phyloP scores from a whole-genome alignment of 345 rosid genomes.

The Sapria himalayana region DNA sequence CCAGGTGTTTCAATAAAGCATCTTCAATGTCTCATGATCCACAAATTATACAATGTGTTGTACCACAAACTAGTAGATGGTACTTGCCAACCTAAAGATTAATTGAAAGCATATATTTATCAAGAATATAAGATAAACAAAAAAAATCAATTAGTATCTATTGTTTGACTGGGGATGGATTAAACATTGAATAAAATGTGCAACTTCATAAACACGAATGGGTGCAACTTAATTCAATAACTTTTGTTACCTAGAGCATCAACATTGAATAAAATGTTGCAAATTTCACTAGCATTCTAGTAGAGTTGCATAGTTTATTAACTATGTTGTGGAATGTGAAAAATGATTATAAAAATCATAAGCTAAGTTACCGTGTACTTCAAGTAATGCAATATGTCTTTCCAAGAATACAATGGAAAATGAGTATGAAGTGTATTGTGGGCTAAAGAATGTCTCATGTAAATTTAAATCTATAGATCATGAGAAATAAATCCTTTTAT shows the following conservation, averaged over 20 bases:
- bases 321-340: too few species aligned
- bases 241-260: slow-evolving; percentile 56
- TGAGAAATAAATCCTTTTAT: too few species aligned
- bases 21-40: slow-evolving; percentile 86
- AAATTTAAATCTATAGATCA: too few species aligned
- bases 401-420: too few species aligned
- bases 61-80: slow-evolving; percentile 95
- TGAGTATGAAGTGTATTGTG: too few species aligned
- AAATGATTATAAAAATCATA: too few species aligned
- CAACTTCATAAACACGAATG: slow-evolving; percentile 89
- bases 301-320: too few species aligned
- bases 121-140: slow-evolving; percentile 3
- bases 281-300: too few species aligned
- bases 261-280: too few species aligned
- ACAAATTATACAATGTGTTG: slow-evolving; percentile 94
- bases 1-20: slow-evolving; percentile 73
- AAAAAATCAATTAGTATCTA: slow-evolving; percentile 1
- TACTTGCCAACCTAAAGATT: slow-evolving; percentile 86
- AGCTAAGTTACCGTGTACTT: too few species aligned
- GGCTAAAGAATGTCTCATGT: too few species aligned
- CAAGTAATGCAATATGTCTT: too few species aligned
- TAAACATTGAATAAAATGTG: slow-evolving; percentile 97
- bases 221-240: slow-evolving; percentile 82
- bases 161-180: slow-evolving; percentile 51
- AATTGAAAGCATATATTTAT: slow-evolving; percentile 7